Evolutionary conservation across 1,139 yeast species (phyloP).

Genomic region (Wickerhamomyces sp.): DNA sequence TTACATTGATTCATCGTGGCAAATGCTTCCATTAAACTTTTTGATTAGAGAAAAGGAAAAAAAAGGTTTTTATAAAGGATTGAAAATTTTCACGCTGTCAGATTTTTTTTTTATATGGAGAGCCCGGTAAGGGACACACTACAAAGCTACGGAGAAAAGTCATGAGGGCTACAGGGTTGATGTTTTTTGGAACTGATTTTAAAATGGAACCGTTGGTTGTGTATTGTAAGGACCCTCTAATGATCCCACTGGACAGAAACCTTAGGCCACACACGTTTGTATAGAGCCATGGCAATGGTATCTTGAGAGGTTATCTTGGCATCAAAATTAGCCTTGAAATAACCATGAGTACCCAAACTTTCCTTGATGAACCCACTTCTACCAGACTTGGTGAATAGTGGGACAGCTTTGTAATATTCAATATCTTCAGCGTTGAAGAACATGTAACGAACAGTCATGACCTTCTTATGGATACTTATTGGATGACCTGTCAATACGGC

Average conservation of each 20-base stretch:
- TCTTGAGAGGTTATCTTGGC: slow-evolving; percentile 90
- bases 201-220: too few species aligned
- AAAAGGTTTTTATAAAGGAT: slow-evolving; percentile 1
- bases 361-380: slow-evolving; percentile 93
- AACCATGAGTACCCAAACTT: slow-evolving; percentile 96
- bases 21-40: slow-evolving; percentile 26
- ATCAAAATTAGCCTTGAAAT: slow-evolving; percentile 93
- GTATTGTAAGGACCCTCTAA: background rate
- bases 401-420: slow-evolving; percentile 85
- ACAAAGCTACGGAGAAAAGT: too few species aligned
- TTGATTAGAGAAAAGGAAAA: slow-evolving; percentile 24
- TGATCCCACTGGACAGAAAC: slow-evolving; percentile 29
- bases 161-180: background rate
- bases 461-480: slow-evolving; percentile 87
- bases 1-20: slow-evolving; percentile 26
- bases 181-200: too few species aligned
- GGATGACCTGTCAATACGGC: slow-evolving; percentile 91
- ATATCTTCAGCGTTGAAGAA: slow-evolving; percentile 91
- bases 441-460: slow-evolving; percentile 94
- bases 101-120: background rate
- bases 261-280: slow-evolving; percentile 90
- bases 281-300: slow-evolving; percentile 88
- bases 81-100: background rate
- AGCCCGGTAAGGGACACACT: slow-evolving; percentile 7
- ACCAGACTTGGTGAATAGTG: slow-evolving; percentile 87